Evolutionary conservation across 2,329 filamentous ascomycete genomes (phyloP).

Genomic region (Penicillium sp.): DNA sequence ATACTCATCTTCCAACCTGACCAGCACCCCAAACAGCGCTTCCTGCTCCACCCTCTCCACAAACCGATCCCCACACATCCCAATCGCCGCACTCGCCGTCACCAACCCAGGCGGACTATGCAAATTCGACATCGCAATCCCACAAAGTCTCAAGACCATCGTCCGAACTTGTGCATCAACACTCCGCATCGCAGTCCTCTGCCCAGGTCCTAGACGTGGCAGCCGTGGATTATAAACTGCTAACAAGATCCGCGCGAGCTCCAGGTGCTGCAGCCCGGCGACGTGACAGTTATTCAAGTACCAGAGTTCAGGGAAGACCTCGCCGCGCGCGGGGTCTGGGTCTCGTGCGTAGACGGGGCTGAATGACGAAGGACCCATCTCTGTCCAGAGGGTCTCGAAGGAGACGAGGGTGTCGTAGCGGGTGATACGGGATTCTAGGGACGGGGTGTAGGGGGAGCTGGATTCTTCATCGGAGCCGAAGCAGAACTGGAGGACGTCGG

Average conservation of each 20-base stretch:
- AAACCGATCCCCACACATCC: slow-evolving; percentile 38
- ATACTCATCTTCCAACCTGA: slow-evolving; percentile 17
- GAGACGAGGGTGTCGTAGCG: slow-evolving; percentile 40
- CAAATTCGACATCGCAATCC: slow-evolving; percentile 60
- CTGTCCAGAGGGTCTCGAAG: slow-evolving; percentile 52
- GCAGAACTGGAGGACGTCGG: slow-evolving; percentile 66
- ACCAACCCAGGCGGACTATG: slow-evolving; percentile 60
- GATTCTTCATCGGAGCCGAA: slow-evolving; percentile 44
- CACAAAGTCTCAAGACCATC: slow-evolving; percentile 58
- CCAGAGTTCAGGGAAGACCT: slow-evolving; percentile 61
- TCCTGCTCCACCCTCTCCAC: slow-evolving; percentile 30
- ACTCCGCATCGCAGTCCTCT: slow-evolving; percentile 16
- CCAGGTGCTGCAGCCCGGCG: slow-evolving; percentile 62
- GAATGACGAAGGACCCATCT: slow-evolving; percentile 54
- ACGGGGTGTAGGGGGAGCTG: slow-evolving; percentile 7
- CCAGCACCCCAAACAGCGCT: slow-evolving; percentile 27
- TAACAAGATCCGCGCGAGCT: slow-evolving; percentile 60
- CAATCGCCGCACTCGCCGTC: slow-evolving; percentile 34
- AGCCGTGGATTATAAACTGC: slow-evolving; percentile 58
- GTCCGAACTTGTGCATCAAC: slow-evolving; percentile 25
- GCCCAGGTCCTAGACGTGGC: slow-evolving; percentile 50
- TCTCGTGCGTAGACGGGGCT: slow-evolving; percentile 56
- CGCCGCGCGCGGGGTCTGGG: slow-evolving; percentile 33
- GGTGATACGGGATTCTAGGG: slow-evolving; percentile 17
- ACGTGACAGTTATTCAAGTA: slow-evolving; percentile 61